Conservation (phyloP, 768 basidiomycete genomes). For the Megacollybia marginata region DNA sequence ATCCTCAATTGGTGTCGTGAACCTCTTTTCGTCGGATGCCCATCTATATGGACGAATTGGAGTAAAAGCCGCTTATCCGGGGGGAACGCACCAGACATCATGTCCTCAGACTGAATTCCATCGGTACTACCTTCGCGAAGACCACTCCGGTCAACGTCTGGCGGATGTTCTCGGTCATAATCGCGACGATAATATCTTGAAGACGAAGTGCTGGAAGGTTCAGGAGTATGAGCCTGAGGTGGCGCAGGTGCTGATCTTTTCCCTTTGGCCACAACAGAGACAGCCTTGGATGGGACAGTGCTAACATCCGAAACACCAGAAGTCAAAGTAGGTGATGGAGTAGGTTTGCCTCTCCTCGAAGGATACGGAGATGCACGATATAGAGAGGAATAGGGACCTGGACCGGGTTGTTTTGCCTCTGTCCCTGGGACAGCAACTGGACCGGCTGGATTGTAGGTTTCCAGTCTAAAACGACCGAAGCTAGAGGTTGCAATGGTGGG, state of each 20-base stretch:
- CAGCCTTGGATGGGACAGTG: neutral
- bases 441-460: too few relatives aligned
- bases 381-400: slow-evolving; percentile 32
- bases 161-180: neutral
- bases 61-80: too few relatives aligned
- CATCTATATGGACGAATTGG: too few relatives aligned
- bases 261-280: neutral
- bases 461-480: too few relatives aligned
- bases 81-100: neutral
- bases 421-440: too few relatives aligned
- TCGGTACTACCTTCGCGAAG: neutral
- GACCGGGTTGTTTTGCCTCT: slow-evolving; percentile 10
- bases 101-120: neutral
- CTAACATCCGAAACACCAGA: neutral
- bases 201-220: neutral
- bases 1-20: slow-evolving; percentile 18
- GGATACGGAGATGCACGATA: slow-evolving; percentile 20
- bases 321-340: neutral
- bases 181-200: neutral
- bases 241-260: neutral
- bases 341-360: neutral
- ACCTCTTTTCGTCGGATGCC: too few relatives aligned
- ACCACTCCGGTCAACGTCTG: neutral
- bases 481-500: too few relatives aligned
- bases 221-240: neutral